Evolutionary conservation across 2,329 filamentous ascomycete species (phyloP).

Genomic region (Venturia aucupariae): DNA sequence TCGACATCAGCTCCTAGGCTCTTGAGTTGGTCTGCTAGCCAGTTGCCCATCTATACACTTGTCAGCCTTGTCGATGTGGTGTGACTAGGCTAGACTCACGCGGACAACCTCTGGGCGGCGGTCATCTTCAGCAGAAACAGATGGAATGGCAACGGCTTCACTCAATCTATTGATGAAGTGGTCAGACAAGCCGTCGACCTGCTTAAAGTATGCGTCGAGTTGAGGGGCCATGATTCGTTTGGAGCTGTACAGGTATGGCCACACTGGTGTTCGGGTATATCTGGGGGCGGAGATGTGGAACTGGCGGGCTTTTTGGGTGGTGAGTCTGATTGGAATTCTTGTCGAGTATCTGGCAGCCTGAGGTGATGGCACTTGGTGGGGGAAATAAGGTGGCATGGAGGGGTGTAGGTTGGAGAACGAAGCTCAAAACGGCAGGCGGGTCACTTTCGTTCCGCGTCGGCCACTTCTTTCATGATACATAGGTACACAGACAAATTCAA

Average conservation of each 20-base stretch:
- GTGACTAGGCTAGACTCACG: conserved; percentile 29
- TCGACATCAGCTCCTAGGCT: conserved; percentile 79
- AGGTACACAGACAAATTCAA: too few relatives aligned
- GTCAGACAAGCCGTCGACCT: conserved; percentile 72
- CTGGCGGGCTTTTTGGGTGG: not conserved
- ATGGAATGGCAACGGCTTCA: conserved; percentile 91
- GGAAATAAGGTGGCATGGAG: not conserved
- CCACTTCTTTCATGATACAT: too few relatives aligned
- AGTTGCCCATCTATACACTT: conserved; percentile 68
- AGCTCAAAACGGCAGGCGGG: too few relatives aligned
- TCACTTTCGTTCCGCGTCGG: not conserved
- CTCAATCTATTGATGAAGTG: conserved; percentile 84
- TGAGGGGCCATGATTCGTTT: conserved; percentile 76
- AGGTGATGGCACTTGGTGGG: not conserved
- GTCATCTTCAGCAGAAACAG: conserved; percentile 83
- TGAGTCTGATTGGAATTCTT: not conserved
- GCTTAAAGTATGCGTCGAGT: conserved; percentile 84
- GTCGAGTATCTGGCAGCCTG: not conserved
- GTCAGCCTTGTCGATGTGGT: conserved; percentile 10
- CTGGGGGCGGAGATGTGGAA: not conserved
- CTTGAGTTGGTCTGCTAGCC: conserved; percentile 74
- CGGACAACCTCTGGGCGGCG: conserved; percentile 85
- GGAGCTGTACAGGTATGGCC: conserved; percentile 40
- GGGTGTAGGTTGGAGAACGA: not conserved
- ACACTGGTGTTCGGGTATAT: conserved; percentile 18